Conservation (phyloP, 345 rosid species). For the Abelmoschus esculentus region DNA sequence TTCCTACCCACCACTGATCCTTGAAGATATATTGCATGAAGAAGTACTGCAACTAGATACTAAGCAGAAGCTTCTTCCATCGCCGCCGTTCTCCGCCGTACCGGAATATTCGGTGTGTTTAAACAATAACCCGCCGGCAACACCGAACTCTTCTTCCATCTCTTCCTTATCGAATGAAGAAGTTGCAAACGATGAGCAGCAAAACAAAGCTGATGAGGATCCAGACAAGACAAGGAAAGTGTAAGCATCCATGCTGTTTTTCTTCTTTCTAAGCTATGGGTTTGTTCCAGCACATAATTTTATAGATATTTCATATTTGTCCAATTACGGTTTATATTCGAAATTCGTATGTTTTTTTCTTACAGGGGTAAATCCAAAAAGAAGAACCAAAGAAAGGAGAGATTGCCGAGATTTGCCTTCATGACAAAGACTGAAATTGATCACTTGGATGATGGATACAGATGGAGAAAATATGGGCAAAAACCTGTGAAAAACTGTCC, state of each 20-base stretch:
- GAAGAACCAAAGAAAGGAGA: slow-evolving; percentile 70
- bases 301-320: too few relatives aligned
- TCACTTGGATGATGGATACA: slow-evolving; percentile 86
- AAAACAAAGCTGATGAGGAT: slow-evolving; percentile 25
- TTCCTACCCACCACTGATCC: slow-evolving; percentile 23
- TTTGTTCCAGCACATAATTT: background rate
- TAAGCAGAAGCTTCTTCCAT: slow-evolving; percentile 11
- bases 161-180: slow-evolving; percentile 77
- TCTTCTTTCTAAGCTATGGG: background rate
- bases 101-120: slow-evolving; percentile 35
- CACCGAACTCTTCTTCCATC: slow-evolving; percentile 80
- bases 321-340: background rate
- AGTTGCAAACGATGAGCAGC: slow-evolving; percentile 24
- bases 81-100: slow-evolving; percentile 38
- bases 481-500: slow-evolving; percentile 97
- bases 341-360: too few relatives aligned
- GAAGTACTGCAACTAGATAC: too few relatives aligned
- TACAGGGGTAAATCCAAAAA: slow-evolving; percentile 40
- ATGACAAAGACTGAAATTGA: slow-evolving; percentile 91
- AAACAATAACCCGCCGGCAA: slow-evolving; percentile 58
- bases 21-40: too few relatives aligned
- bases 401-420: slow-evolving; percentile 89
- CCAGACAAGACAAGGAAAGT: slow-evolving; percentile 65
- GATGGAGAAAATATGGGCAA: slow-evolving; percentile 99
- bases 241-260: slow-evolving; percentile 31